These are phyloP conservation scores for Geotrichum restrictum DNA, from an alignment of 1,139 yeast species.

Conservation along the genomic window DNA sequence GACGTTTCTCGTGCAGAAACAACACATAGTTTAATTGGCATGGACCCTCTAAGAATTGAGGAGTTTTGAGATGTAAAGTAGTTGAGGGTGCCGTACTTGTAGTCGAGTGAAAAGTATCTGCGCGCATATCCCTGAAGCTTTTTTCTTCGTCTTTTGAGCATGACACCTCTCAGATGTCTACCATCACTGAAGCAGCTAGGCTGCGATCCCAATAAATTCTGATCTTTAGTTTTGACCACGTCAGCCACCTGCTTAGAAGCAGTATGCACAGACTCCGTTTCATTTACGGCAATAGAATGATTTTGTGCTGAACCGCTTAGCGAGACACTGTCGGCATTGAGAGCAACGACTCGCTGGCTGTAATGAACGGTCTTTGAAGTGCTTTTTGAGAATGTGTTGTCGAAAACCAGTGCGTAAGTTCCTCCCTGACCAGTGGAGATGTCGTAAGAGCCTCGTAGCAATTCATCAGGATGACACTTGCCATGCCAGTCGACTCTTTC, in stretches of 20 bases:
- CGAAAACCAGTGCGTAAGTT: constrained; percentile 82
- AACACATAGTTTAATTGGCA: constrained; percentile 78
- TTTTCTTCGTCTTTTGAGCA: constrained; percentile 74
- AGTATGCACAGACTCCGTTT: constrained; percentile 39
- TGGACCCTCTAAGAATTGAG: constrained; percentile 78
- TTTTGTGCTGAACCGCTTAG: neutral
- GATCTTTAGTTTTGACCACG: constrained; percentile 1
- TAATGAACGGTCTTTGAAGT: constrained; percentile 78
- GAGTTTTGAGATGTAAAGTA: constrained; percentile 72
- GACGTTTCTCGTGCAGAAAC: constrained; percentile 72
- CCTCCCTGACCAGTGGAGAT: constrained; percentile 50
- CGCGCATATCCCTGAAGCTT: constrained; percentile 84
- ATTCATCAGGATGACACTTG: constrained; percentile 38
- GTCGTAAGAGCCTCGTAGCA: constrained; percentile 53
- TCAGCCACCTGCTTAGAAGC: constrained; percentile 22
- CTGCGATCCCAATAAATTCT: neutral
- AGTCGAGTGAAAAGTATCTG: constrained; percentile 77
- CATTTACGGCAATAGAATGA: constrained; percentile 20
- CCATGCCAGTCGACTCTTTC: constrained; percentile 37
- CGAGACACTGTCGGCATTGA: neutral
- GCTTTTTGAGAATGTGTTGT: constrained; percentile 84
- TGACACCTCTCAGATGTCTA: constrained; percentile 56
- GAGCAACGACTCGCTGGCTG: constrained; percentile 46
- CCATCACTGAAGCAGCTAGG: constrained; percentile 30
- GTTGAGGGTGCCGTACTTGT: constrained; percentile 75